Base-by-base conservation (phyloP, 108 stramenopile species). In the Skeletonema tropicum region DNA sequence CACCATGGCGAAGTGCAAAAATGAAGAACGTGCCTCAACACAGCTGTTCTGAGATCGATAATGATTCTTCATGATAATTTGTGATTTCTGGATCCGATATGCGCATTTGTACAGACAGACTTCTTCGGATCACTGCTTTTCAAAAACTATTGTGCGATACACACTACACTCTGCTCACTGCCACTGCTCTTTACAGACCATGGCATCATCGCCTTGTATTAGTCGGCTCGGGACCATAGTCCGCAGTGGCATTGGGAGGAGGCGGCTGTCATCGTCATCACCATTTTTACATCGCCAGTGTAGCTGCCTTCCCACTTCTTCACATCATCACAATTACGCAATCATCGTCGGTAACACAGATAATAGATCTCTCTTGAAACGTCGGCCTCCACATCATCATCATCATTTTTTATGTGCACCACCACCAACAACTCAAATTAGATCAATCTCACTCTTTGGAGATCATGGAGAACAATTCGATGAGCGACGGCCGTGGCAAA, bases 401-500 rank as follows among this genome's bases (percentile, higher is more conserved):
- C 42, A n/a, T 45, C 42, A 45, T 15, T 3, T n/a, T 39, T n/a
- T 13, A 19, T 6, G 1, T 55, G 52, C 52, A 55, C 25, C 23
- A 55, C 1, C 26, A 29, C 1, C 26, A 1, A 2, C 26, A 29
- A 55, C 19, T 23, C 52, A 55, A 55, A 55, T 23, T 55, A 55
- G 52, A 8, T 55, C 52, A 2, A 55, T 55, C 23, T 14, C 45
- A 23, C 69, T 74, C 26, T 70, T 74, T 25, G 57, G 70, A 60
- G 19, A 38, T 30, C 4, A 33, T 12, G 45, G 13, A 49, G 49
- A 55, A 31, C 13, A 19, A 55, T 66, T 66, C 48, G 32, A 57
- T 26, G 14, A 66, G 25, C 67, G 23, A 6, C 52, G 52, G 52
- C 52, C 67, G 25, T 86, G 85, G 85, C 85, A 83, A 31, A 55